Conservation (phyloP, 176 grass and related monocot genomes). For the Oryza brachyantha region DNA sequence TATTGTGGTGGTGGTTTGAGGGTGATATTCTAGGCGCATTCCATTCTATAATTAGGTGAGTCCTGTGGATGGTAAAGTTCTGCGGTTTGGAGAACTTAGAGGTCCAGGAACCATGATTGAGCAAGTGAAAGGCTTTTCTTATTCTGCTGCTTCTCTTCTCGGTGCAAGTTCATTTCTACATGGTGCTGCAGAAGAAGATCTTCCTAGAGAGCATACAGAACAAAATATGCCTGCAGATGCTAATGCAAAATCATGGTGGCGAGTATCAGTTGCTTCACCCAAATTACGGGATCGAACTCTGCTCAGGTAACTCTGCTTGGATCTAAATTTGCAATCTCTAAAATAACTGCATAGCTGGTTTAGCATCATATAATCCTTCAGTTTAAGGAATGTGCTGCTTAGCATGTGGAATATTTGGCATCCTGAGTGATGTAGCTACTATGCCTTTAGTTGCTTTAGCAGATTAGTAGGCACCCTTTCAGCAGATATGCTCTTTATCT, state of each 20-base stretch:
- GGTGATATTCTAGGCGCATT: conserved; percentile 3
- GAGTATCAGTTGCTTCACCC: conserved; percentile 72
- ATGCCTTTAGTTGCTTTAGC: neutral
- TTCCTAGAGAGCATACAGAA: conserved; percentile 36
- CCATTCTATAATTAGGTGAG: conserved; percentile 63
- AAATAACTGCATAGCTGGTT: conserved; percentile 3
- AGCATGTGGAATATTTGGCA: neutral
- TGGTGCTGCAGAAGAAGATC: conserved; percentile 36
- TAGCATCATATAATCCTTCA: neutral
- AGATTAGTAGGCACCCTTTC: neutral
- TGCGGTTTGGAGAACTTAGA: conserved; percentile 63
- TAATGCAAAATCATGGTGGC: conserved; percentile 79
- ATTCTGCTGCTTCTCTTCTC: conserved; percentile 71
- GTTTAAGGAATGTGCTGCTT: neutral
- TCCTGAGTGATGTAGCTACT: neutral
- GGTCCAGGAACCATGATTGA: conserved; percentile 68
- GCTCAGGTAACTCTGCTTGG: conserved; percentile 34
- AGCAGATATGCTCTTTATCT: conserved; percentile 7
- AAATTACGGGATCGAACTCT: conserved; percentile 48
- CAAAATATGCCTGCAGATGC: conserved; percentile 30
- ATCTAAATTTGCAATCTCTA: neutral
- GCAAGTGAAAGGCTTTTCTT: conserved; percentile 88
- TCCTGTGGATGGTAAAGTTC: conserved; percentile 78
- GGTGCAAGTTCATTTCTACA: conserved; percentile 56
- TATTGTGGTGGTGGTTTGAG: conserved; percentile 6